phyloP scores from a whole-genome alignment of 371 early-diverging fungal genomes.

The Mortierella sp. region DNA sequence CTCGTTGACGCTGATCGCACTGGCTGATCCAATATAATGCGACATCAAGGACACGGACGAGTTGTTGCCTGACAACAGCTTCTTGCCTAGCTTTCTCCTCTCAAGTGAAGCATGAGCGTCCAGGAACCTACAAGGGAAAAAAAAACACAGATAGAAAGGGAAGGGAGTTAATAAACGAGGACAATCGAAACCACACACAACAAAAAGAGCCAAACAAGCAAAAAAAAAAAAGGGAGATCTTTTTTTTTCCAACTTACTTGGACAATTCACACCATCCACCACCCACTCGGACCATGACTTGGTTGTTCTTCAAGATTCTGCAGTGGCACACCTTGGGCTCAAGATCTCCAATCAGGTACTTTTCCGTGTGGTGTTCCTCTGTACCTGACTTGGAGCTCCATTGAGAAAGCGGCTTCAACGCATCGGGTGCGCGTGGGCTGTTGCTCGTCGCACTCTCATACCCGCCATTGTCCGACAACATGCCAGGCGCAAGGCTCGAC shows the following conservation, averaged over 20 bases:
- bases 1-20: constrained; percentile 12
- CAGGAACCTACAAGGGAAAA: constrained; percentile 30
- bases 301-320: constrained; percentile 70
- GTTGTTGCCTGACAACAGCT: constrained; percentile 37
- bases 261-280: constrained; percentile 82
- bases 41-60: constrained; percentile 39
- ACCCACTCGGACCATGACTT: constrained; percentile 84
- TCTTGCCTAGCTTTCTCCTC: constrained; percentile 35
- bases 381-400: constrained; percentile 49
- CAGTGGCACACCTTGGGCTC: constrained; percentile 80
- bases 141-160: too few relatives aligned
- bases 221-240: background rate
- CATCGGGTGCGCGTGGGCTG: constrained; percentile 36
- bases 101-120: constrained; percentile 51
- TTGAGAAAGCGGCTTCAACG: background rate
- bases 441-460: constrained; percentile 48
- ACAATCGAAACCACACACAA: background rate
- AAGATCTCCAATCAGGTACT: constrained; percentile 78
- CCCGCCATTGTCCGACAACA: constrained; percentile 31
- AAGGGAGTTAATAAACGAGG: constrained; percentile 3
- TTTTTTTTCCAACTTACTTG: constrained; percentile 63
- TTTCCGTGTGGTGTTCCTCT: constrained; percentile 72
- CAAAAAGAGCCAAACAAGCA: background rate
- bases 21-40: constrained; percentile 27
- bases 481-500: constrained; percentile 22